Evolutionary conservation across 768 basidiomycete genomes (phyloP).

Genomic region (Termitomyces sp.): DNA sequence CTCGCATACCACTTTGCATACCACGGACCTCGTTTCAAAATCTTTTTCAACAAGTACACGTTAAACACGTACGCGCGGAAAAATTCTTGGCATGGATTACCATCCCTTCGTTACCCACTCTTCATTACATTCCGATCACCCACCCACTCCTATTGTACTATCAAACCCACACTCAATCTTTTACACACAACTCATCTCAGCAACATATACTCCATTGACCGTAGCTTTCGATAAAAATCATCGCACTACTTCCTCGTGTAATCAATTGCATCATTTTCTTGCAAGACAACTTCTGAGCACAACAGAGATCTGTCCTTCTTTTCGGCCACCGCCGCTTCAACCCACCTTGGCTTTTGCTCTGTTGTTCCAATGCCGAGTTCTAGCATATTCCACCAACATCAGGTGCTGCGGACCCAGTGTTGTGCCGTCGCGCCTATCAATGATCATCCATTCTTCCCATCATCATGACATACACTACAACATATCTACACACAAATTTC

Average conservation of each 20-base stretch:
- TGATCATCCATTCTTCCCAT: not conserved
- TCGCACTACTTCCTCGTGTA: conserved; percentile 1
- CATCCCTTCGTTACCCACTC: not conserved
- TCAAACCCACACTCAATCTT: not conserved
- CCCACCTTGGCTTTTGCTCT: not conserved
- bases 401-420: not conserved
- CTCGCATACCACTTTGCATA: conserved; percentile 7
- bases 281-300: not conserved
- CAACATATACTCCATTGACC: conserved; percentile 12
- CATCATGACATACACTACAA: not conserved
- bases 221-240: conserved; percentile 15
- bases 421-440: not conserved
- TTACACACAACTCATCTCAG: conserved; percentile 12
- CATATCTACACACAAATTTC: not conserved
- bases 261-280: conserved; percentile 1
- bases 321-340: not conserved
- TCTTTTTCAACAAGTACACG: not conserved
- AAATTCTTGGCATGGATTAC: conserved; percentile 4
- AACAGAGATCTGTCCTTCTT: not conserved
- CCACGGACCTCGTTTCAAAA: not conserved
- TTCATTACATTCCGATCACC: not conserved
- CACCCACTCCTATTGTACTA: conserved; percentile 7
- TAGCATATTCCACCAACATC: not conserved
- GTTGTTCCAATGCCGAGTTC: not conserved
- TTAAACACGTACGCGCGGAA: not conserved